phyloP scores from a whole-genome alignment of 2,329 filamentous ascomycete species.

The Gremmenia infestans region DNA sequence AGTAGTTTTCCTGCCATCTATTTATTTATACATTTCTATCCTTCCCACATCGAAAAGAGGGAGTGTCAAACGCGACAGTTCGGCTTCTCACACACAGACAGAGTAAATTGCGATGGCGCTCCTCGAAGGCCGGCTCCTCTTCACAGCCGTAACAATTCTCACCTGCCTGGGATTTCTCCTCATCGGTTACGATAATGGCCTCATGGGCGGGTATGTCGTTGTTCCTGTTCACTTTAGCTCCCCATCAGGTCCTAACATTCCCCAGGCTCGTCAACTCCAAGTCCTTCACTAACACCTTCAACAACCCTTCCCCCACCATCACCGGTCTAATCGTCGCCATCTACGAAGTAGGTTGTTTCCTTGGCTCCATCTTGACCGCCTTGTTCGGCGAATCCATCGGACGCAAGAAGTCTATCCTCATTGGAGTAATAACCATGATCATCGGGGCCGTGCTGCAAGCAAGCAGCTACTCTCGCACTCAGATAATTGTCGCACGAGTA shows the following conservation, averaged over 20 bases:
- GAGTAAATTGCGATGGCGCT: slow-evolving; percentile 2
- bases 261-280: slow-evolving; percentile 17
- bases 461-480: slow-evolving; percentile 39
- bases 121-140: slow-evolving; percentile 28
- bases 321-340: slow-evolving; percentile 44
- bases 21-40: too few relatives aligned
- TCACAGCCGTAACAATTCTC: slow-evolving; percentile 39
- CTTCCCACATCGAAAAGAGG: too few relatives aligned
- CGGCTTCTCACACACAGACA: background rate
- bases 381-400: slow-evolving; percentile 49
- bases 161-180: slow-evolving; percentile 44
- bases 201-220: slow-evolving; percentile 36
- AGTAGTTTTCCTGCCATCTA: too few relatives aligned
- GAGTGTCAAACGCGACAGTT: background rate
- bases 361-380: slow-evolving; percentile 42
- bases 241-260: background rate
- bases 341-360: slow-evolving; percentile 47
- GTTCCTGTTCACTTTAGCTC: background rate
- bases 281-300: slow-evolving; percentile 39
- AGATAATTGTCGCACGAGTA: slow-evolving; percentile 47
- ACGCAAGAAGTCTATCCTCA: slow-evolving; percentile 49
- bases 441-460: slow-evolving; percentile 45
- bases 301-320: slow-evolving; percentile 36
- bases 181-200: slow-evolving; percentile 44
- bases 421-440: slow-evolving; percentile 52